A percentile compares a stretch with the other conserved stretches of the same genome.
These are phyloP conservation scores for Begonia peltatifolia DNA, from an alignment of 306 rosid species.

Conservation along the genomic window DNA sequence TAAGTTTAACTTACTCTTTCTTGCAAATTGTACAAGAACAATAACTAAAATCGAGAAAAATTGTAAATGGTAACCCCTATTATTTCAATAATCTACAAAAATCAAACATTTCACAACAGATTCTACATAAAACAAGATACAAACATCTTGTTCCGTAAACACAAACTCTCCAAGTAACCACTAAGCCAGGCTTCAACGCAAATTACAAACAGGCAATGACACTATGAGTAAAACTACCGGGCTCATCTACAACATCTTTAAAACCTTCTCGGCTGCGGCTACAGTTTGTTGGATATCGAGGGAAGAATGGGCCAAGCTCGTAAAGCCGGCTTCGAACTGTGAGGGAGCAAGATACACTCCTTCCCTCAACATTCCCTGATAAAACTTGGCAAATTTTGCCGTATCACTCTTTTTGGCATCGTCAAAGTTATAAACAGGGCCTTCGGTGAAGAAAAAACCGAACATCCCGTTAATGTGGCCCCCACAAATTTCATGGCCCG, in stretches of 20 bases:
- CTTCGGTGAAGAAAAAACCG: slow-evolving; percentile 88
- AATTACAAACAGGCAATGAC: not conserved
- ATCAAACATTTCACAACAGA: not conserved
- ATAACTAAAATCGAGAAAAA: no score
- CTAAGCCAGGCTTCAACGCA: not conserved
- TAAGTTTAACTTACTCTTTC: no score
- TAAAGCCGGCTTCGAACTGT: slow-evolving; percentile 95
- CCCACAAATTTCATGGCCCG: slow-evolving; percentile 87
- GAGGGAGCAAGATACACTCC: slow-evolving; percentile 94
- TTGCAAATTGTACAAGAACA: no score
- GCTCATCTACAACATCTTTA: slow-evolving; percentile 36
- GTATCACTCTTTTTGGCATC: slow-evolving; percentile 84
- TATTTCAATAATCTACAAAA: no score
- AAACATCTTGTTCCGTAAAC: not conserved
- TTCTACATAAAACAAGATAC: slow-evolving; percentile 2
- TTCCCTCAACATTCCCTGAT: slow-evolving; percentile 82
- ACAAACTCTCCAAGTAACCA: slow-evolving; percentile 2
- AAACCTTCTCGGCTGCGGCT: slow-evolving; percentile 90
- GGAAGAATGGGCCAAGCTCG: slow-evolving; percentile 78
- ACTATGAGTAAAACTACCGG: not conserved
- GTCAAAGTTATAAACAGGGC: slow-evolving; percentile 65
- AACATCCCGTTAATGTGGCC: slow-evolving; percentile 85
- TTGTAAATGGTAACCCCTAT: no score
- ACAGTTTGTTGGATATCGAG: slow-evolving; percentile 74
- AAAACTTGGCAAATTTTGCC: slow-evolving; percentile 63